Evolutionary conservation across 2,329 filamentous ascomycete genomes (phyloP).

Genomic region (Colletotrichum higginsianum): DNA sequence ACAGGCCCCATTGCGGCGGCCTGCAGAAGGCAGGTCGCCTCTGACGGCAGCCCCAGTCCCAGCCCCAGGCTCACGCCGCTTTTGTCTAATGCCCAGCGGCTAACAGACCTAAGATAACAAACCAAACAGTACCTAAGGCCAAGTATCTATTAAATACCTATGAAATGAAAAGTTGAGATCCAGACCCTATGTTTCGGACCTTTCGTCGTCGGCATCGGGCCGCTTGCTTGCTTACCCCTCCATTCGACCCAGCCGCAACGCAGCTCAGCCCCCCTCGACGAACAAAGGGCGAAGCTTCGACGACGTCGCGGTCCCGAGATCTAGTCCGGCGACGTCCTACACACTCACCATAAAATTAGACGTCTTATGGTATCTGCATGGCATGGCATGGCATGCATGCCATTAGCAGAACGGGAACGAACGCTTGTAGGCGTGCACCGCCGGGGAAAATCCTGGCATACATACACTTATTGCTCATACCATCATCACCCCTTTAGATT

Average conservation of each 20-base stretch:
- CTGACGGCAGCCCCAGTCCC: neutral
- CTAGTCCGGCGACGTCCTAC: neutral
- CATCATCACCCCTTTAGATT: neutral
- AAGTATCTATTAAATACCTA: too few relatives aligned
- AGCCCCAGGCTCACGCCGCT: neutral
- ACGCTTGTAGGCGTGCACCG: neutral
- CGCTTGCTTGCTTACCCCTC: neutral
- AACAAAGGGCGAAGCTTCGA: neutral
- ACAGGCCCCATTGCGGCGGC: neutral
- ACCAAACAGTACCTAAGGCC: too few relatives aligned
- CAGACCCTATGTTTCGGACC: neutral
- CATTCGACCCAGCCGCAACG: neutral
- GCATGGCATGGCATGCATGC: neutral
- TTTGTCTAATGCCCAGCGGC: neutral
- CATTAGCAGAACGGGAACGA: neutral
- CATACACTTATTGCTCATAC: neutral
- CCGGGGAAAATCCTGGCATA: neutral
- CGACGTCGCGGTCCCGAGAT: neutral
- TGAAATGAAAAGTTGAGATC: neutral
- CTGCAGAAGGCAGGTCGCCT: constrained; percentile 13
- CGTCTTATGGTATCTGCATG: neutral
- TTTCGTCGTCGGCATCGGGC: neutral
- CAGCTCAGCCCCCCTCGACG: neutral
- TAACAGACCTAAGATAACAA: neutral
- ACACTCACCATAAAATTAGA: neutral